These are phyloP conservation scores for Tricholoma bakamatsutake DNA, from an alignment of 768 basidiomycete species.

Conservation along the genomic window DNA sequence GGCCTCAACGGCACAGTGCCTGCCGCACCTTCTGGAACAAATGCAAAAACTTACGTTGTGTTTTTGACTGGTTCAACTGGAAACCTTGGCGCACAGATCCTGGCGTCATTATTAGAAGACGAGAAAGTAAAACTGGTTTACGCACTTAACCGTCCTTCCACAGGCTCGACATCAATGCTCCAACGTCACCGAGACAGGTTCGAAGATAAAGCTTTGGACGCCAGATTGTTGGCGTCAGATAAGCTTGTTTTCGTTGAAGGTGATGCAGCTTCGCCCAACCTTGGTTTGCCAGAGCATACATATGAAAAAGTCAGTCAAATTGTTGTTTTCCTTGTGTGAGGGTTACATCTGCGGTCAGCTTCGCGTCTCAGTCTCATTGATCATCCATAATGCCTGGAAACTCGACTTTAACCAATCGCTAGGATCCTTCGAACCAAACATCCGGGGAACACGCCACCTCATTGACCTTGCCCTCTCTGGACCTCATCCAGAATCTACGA, in stretches of 20 bases:
- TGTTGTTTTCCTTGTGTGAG: background rate
- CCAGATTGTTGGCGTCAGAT: constrained; percentile 17
- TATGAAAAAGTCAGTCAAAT: constrained; percentile 18
- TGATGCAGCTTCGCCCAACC: constrained; percentile 18
- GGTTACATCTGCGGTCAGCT: constrained; percentile 21
- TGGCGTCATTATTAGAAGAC: constrained; percentile 10
- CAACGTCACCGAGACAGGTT: constrained; percentile 16
- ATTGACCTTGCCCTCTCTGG: constrained; percentile 32
- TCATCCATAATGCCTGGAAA: constrained; percentile 42
- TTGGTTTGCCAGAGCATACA: constrained; percentile 22
- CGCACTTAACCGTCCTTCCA: constrained; percentile 14
- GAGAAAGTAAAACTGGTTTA: constrained; percentile 10
- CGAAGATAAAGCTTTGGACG: constrained; percentile 23
- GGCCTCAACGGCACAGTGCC: constrained; percentile 5
- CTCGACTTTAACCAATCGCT: constrained; percentile 42
- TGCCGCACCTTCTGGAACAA: background rate
- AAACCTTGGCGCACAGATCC: constrained; percentile 15
- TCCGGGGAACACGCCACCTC: constrained; percentile 41
- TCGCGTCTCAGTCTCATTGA: constrained; percentile 23
- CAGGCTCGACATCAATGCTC: constrained; percentile 5
- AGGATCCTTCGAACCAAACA: constrained; percentile 44
- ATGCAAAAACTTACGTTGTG: background rate
- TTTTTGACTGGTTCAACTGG: constrained; percentile 3
- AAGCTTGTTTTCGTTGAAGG: constrained; percentile 32
- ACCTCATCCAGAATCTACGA: constrained; percentile 19